phyloP scores from a whole-genome alignment of 306 rosid species.

The Quercus cerris region DNA sequence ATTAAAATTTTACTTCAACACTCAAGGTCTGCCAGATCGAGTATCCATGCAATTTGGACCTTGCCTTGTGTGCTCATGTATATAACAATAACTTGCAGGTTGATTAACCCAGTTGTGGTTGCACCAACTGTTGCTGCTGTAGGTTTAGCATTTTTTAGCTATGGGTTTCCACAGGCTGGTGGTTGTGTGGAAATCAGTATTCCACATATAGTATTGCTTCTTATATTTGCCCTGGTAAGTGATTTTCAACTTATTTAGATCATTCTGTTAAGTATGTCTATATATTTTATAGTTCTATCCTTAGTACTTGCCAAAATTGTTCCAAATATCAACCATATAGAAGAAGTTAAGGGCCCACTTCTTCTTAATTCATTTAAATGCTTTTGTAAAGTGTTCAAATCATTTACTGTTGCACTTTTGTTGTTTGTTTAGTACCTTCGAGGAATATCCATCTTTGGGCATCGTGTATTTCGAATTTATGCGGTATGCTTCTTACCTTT shows the following conservation, averaged over 20 bases:
- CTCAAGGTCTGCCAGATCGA: not conserved
- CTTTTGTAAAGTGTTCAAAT: constrained; percentile 11
- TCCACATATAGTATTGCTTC: constrained; percentile 76
- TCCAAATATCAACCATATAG: not conserved
- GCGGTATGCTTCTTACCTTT: constrained; percentile 56
- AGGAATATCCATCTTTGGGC: constrained; percentile 80
- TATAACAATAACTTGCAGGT: constrained; percentile 39
- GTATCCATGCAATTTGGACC: not conserved
- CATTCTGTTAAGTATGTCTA: not conserved
- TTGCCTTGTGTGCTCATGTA: not conserved
- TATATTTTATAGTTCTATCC: not conserved
- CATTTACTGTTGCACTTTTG: constrained; percentile 16
- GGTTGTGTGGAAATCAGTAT: constrained; percentile 84
- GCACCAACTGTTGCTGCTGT: constrained; percentile 97
- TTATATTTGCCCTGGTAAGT: constrained; percentile 75
- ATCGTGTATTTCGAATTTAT: constrained; percentile 67
- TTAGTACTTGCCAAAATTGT: not conserved
- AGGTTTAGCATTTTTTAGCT: constrained; percentile 95
- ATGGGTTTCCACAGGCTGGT: constrained; percentile 93
- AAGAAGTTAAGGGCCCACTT: not conserved
- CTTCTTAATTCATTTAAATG: constrained; percentile 20
- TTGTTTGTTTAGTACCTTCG: constrained; percentile 63
- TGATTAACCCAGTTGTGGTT: constrained; percentile 87
- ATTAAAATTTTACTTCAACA: not conserved
- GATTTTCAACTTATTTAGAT: constrained; percentile 7